Conservation (phyloP, 192 early-diverging fungal genomes). For the Rhizophagus sp. region DNA sequence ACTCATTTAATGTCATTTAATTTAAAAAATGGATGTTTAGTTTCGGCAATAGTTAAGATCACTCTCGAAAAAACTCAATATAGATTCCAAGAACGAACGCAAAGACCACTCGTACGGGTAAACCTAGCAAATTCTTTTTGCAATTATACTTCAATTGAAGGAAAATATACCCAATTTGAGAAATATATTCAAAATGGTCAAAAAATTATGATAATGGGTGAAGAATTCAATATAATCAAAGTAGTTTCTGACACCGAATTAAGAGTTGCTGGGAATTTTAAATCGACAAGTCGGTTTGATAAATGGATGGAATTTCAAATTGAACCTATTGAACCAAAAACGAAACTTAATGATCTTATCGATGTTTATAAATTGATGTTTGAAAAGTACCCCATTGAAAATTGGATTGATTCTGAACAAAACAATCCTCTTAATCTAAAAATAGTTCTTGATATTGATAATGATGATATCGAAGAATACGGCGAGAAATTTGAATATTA, state of each 20-base stretch:
- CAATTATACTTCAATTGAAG: background rate
- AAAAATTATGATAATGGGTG: background rate
- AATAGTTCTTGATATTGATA: background rate
- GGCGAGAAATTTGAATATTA: background rate
- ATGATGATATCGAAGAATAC: background rate
- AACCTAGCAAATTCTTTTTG: too few species aligned
- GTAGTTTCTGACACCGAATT: constrained; percentile 12
- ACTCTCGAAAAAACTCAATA: constrained; percentile 18
- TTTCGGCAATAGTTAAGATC: background rate
- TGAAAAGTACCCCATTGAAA: background rate
- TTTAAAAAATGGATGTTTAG: background rate
- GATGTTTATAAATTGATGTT: constrained; percentile 24
- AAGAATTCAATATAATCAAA: background rate
- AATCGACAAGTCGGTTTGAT: background rate
- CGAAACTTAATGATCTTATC: background rate
- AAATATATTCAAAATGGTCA: constrained; percentile 3
- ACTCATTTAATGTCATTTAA: constrained; percentile 4
- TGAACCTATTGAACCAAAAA: background rate
- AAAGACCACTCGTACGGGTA: too few species aligned
- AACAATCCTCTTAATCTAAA: background rate
- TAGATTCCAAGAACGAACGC: background rate
- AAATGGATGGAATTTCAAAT: constrained; percentile 4
- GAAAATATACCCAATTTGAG: constrained; percentile 20
- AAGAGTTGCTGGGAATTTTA: background rate
- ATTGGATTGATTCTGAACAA: background rate